Evolutionary conservation across 108 stramenopile genomes (phyloP).

Genomic region (Mayamaea pseudoterrestris): DNA sequence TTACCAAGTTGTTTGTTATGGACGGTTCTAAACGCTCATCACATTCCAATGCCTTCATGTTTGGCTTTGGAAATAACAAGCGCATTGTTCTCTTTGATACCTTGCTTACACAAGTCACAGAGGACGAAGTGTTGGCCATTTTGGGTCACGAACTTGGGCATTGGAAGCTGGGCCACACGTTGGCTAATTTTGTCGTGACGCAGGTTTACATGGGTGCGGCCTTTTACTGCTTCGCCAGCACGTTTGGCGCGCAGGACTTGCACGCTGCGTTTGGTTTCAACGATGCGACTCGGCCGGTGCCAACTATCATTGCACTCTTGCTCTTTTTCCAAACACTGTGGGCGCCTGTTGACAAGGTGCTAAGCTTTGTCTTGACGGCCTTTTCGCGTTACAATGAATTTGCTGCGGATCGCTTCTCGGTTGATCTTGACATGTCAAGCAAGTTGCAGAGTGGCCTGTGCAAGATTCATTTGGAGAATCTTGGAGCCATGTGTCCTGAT

Average conservation of each 20-base stretch:
- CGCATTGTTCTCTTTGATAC: slow-evolving; percentile 98
- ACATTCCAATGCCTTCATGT: slow-evolving; percentile 99
- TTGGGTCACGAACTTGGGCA: slow-evolving; percentile 94
- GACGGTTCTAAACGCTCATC: slow-evolving; percentile 93
- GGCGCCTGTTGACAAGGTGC: slow-evolving; percentile 94
- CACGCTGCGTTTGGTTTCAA: slow-evolving; percentile 94
- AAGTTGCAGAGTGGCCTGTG: slow-evolving; percentile 83
- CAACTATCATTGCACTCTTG: slow-evolving; percentile 83
- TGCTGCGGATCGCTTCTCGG: slow-evolving; percentile 91
- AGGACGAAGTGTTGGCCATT: slow-evolving; percentile 90
- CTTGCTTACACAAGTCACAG: slow-evolving; percentile 71
- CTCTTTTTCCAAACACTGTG: slow-evolving; percentile 88
- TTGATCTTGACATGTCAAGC: slow-evolving; percentile 65
- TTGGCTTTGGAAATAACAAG: slow-evolving; percentile 95
- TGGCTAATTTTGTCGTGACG: slow-evolving; percentile 82
- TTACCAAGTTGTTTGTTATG: slow-evolving; percentile 94
- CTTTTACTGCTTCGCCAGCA: slow-evolving; percentile 84
- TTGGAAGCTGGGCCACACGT: slow-evolving; percentile 96
- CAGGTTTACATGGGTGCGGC: slow-evolving; percentile 85
- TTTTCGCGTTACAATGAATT: slow-evolving; percentile 85
- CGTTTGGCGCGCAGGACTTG: slow-evolving; percentile 50
- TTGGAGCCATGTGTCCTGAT: slow-evolving; percentile 88
- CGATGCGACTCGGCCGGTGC: slow-evolving; percentile 40
- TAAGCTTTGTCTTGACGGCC: slow-evolving; percentile 81
- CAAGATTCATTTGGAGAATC: slow-evolving; percentile 93